Percentiles rank a stretch among this genome's conserved stretches.
Evolutionary conservation across 306 rosid genomes (phyloP).

Genomic region (Astragalus membranaceus): DNA sequence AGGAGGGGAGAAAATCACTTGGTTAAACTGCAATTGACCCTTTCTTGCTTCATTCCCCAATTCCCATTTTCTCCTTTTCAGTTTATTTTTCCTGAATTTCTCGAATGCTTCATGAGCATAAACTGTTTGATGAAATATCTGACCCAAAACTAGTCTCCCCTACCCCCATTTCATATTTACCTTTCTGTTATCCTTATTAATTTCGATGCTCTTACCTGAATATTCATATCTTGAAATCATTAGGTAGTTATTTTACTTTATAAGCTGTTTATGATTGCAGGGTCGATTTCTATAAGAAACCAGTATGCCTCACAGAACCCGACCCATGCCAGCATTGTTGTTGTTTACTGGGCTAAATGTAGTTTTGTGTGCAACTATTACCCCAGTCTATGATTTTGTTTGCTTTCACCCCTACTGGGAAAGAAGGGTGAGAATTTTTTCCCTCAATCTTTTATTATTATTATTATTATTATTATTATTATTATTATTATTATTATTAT

Average conservation of each 20-base stretch:
- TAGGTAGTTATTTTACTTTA: background rate
- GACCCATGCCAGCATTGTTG: constrained; percentile 74
- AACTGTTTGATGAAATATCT: background rate
- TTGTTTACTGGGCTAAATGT: constrained; percentile 64
- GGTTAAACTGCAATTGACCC: no score
- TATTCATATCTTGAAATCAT: no score
- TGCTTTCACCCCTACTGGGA: constrained; percentile 87
- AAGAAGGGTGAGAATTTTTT: constrained; percentile 49
- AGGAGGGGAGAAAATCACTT: no score
- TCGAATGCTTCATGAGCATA: background rate
- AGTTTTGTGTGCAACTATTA: constrained; percentile 52
- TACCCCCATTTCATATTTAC: background rate
- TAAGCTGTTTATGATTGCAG: constrained; percentile 11
- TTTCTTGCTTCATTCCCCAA: background rate
- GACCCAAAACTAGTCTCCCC: background rate
- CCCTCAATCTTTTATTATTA: background rate
- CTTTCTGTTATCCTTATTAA: background rate
- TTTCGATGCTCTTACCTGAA: background rate
- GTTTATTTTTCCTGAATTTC: background rate
- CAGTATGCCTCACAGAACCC: constrained; percentile 64
- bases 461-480: no score
- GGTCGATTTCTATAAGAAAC: constrained; percentile 4
- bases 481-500: no score
- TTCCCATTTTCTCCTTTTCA: background rate
- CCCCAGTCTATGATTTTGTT: constrained; percentile 71